Percentiles rank a stretch among this genome's conserved stretches.
Conservation (phyloP, 306 rosid species). For the Cucumis cinereus region DNA sequence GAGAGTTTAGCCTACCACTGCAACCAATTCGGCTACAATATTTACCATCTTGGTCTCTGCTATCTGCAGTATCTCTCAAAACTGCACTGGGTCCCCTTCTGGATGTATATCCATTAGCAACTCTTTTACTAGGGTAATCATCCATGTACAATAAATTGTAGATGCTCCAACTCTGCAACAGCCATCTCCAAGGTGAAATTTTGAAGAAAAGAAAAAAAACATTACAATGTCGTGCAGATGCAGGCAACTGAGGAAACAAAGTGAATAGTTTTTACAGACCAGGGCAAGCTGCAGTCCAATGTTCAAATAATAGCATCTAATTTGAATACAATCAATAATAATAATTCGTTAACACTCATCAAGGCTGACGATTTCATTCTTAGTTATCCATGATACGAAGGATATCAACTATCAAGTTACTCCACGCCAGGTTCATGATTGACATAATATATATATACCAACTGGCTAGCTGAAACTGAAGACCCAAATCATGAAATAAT, state of each 20-base stretch:
- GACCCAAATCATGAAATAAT: not conserved
- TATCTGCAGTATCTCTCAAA: constrained; percentile 1
- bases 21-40: constrained; percentile 9
- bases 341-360: not conserved
- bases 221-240: not conserved
- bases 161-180: constrained; percentile 1
- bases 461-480: not conserved
- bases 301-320: not conserved
- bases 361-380: not conserved
- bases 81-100: not conserved
- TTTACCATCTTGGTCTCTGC: not conserved
- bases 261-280: not conserved
- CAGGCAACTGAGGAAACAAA: not conserved
- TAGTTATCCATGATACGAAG: not conserved
- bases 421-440: not conserved
- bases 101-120: not conserved
- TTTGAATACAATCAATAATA: not conserved
- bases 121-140: constrained; percentile 9
- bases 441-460: not conserved
- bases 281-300: not conserved
- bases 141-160: not conserved
- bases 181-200: not conserved
- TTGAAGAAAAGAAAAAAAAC: not conserved
- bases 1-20: constrained; percentile 8
- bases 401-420: not conserved